Conservation (phyloP, 257 asterid genomes). For the Solanum chilense region DNA sequence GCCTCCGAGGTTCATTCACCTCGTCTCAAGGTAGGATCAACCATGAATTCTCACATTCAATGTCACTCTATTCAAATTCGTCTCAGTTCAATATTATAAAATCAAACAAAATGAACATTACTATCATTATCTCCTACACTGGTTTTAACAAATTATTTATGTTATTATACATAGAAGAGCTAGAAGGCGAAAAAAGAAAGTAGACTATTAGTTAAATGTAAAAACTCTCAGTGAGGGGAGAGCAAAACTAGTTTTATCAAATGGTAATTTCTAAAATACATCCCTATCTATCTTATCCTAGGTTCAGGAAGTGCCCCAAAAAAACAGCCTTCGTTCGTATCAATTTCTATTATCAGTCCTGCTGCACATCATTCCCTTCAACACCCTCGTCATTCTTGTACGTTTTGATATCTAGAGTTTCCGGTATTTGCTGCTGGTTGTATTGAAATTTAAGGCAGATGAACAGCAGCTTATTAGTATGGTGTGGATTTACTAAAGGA, state of each 20-base stretch:
- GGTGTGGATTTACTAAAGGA: not conserved
- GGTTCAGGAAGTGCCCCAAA: conserved; percentile 3
- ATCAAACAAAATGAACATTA: not conserved
- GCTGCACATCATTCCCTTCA: conserved; percentile 1
- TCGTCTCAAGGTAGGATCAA: not conserved
- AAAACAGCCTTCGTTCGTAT: not conserved
- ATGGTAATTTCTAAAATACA: conserved; percentile 3
- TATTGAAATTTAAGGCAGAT: not conserved
- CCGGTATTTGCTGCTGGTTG: not conserved
- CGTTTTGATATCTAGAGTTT: not conserved
- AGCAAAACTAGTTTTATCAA: not conserved
- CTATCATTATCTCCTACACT: not conserved
- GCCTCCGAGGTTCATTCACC: not conserved
- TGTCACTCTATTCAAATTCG: not conserved
- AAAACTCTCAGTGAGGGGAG: not conserved
- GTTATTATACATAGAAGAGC: not conserved
- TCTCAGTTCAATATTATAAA: not conserved
- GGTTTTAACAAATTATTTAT: conserved; percentile 5
- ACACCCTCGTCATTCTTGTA: not conserved
- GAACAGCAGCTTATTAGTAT: not conserved
- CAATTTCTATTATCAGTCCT: not conserved
- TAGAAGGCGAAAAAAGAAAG: not conserved
- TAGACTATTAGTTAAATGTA: not conserved
- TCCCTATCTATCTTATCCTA: not conserved
- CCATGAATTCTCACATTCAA: not conserved